Evolutionary conservation across 2,329 filamentous ascomycete species (phyloP).

Genomic region (Alternaria panax): DNA sequence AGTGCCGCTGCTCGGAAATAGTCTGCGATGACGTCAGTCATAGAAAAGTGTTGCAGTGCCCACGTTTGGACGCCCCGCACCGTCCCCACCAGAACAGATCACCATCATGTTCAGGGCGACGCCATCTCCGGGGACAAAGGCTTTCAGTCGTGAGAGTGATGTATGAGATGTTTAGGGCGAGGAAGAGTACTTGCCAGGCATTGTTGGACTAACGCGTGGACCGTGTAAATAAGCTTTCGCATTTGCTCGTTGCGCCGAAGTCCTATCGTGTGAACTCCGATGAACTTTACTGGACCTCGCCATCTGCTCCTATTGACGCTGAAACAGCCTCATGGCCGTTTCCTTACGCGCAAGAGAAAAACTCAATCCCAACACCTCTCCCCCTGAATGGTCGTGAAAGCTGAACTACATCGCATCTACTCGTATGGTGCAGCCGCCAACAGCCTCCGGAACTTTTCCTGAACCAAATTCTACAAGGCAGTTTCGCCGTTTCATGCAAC

Average conservation of each 20-base stretch:
- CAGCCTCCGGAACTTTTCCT: constrained; percentile 10
- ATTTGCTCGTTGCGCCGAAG: not conserved
- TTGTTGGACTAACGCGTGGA: not conserved
- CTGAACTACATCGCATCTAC: not conserved
- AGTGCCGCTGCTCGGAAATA: not conserved
- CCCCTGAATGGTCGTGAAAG: not conserved
- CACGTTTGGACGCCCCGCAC: constrained; percentile 14
- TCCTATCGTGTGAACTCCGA: not conserved
- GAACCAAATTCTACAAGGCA: not conserved
- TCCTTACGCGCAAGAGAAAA: not conserved
- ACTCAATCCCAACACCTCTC: not conserved
- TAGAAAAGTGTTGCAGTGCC: not conserved
- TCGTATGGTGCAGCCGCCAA: not conserved
- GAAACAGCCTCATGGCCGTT: not conserved
- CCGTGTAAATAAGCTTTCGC: not conserved
- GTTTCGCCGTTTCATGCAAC: not conserved
- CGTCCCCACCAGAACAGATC: constrained; percentile 2
- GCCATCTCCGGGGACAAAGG: not conserved
- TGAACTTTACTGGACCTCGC: not conserved
- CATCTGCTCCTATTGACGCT: not conserved
- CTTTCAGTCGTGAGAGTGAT: not conserved
- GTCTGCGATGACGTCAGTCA: constrained; percentile 12
- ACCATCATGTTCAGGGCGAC: not conserved
- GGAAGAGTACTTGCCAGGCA: not conserved
- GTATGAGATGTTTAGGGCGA: not conserved